Evolutionary conservation across 78 protist genomes (phyloP).

Genomic region (Protostelium mycophagum): DNA sequence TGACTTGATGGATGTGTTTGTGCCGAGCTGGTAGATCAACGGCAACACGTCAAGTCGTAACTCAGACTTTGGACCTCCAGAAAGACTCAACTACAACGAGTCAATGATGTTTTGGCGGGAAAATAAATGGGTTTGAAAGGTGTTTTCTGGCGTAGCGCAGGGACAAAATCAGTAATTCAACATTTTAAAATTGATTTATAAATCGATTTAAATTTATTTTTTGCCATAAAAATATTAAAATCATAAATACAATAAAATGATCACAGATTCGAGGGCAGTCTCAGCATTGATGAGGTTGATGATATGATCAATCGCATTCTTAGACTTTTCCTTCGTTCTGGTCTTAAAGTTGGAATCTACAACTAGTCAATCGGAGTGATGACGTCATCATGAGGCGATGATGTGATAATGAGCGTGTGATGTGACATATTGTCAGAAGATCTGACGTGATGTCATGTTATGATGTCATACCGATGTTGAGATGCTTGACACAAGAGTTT

Average conservation of each 20-base stretch:
- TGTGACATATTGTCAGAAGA: neutral
- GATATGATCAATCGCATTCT: neutral
- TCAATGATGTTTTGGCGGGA: neutral
- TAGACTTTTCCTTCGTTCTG: constrained; percentile 43
- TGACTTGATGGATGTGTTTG: constrained; percentile 27
- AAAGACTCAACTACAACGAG: neutral
- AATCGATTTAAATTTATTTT: too few species aligned
- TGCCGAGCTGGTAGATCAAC: constrained; percentile 51
- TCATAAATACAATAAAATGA: constrained; percentile 21
- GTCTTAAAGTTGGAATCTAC: constrained; percentile 55
- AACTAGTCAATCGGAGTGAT: neutral
- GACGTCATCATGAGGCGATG: neutral
- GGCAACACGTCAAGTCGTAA: constrained; percentile 45
- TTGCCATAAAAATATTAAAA: too few species aligned
- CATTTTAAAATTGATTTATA: too few species aligned
- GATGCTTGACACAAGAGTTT: constrained; percentile 29
- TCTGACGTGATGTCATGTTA: neutral
- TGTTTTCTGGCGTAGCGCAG: too few species aligned
- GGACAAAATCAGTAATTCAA: too few species aligned
- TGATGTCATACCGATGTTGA: neutral
- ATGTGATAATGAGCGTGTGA: neutral
- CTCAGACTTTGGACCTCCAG: constrained; percentile 32
- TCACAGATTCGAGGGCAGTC: constrained; percentile 42
- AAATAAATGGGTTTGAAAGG: neutral
- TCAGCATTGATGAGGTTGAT: neutral